These are phyloP conservation scores for Fomitopsis betulina DNA, from an alignment of 1,284 basidiomycete species.

Conservation along the genomic window DNA sequence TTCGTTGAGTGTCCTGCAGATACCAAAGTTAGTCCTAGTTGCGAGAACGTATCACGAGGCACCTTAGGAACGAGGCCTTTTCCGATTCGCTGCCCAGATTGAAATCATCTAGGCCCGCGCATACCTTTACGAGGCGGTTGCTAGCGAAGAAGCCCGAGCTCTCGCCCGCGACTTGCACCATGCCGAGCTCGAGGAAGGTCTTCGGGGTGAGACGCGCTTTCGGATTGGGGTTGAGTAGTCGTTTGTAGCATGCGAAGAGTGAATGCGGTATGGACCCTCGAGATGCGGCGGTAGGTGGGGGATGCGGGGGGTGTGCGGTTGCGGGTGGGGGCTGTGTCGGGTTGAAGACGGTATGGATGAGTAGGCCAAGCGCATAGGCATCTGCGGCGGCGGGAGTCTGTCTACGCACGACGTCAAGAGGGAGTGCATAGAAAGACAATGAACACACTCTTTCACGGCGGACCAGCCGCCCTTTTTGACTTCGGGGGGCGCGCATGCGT, in stretches of 20 bases:
- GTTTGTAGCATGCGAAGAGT: constrained; percentile 83
- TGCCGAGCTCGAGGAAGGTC: constrained; percentile 76
- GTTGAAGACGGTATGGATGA: constrained; percentile 86
- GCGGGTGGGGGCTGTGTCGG: constrained; percentile 68
- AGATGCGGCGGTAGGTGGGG: constrained; percentile 67
- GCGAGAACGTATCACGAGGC: constrained; percentile 12
- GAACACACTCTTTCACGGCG: constrained; percentile 71
- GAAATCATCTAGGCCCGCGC: constrained; percentile 85
- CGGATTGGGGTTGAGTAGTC: constrained; percentile 84
- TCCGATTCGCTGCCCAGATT: constrained; percentile 81
- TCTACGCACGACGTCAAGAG: constrained; percentile 34
- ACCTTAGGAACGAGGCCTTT: constrained; percentile 72
- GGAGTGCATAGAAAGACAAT: constrained; percentile 2
- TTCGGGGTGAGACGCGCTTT: constrained; percentile 76
- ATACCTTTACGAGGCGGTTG: constrained; percentile 86
- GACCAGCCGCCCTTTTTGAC: constrained; percentile 90
- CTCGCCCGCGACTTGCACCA: constrained; percentile 55
- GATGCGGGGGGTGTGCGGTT: constrained; percentile 65
- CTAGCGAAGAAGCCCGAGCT: constrained; percentile 77
- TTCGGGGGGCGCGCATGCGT: constrained; percentile 73
- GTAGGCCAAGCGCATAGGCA: constrained; percentile 82
- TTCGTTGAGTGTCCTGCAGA: constrained; percentile 70
- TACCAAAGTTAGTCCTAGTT: neutral
- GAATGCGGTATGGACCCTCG: constrained; percentile 75
- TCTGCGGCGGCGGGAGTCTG: constrained; percentile 72